phyloP scores from a whole-genome alignment of 345 rosid genomes.

The Corymbia maculata region DNA sequence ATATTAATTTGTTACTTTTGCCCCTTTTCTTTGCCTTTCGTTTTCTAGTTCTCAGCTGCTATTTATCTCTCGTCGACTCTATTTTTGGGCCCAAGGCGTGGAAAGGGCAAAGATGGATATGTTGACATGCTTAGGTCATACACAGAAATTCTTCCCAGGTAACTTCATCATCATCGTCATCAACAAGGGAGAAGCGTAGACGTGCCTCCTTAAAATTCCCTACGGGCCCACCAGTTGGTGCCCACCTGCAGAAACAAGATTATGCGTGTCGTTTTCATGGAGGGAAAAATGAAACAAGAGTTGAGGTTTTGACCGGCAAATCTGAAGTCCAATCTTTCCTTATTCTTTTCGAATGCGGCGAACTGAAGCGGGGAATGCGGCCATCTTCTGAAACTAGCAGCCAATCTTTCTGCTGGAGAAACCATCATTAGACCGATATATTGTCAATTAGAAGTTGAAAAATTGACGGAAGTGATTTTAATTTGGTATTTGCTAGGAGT shows the following conservation, averaged over 20 bases:
- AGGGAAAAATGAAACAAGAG: neutral
- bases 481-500: neutral
- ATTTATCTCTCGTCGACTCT: slow-evolving; percentile 3
- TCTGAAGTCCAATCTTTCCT: neutral
- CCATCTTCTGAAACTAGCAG: neutral
- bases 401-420: neutral
- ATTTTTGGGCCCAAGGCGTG: slow-evolving; percentile 1
- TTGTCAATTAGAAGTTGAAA: neutral
- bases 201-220: neutral
- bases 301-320: neutral
- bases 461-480: neutral
- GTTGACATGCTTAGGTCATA: neutral
- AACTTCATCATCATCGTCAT: neutral
- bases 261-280: neutral
- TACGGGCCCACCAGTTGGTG: neutral
- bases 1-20: neutral
- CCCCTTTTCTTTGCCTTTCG: neutral
- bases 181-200: neutral
- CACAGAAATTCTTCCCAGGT: neutral
- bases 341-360: slow-evolving; percentile 34
- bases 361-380: slow-evolving; percentile 26
- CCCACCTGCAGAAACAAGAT: neutral
- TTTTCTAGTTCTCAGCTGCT: neutral
- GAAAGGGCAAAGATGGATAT: neutral
- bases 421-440: neutral